Base-by-base conservation (phyloP, 2,329 filamentous ascomycete genomes). In the Dryadomyces quercivorus region DNA sequence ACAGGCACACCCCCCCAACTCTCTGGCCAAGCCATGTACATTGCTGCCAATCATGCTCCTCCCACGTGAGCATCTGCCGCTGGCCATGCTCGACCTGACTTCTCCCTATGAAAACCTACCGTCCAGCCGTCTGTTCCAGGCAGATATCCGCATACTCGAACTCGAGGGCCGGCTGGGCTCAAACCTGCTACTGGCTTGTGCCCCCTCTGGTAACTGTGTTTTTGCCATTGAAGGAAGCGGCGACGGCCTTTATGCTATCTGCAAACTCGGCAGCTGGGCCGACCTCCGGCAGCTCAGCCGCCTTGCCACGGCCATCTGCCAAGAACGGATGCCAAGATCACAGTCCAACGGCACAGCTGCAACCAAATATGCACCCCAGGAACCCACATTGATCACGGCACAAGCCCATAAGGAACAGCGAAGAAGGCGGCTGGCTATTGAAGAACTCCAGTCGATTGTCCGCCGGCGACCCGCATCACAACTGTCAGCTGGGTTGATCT, bases 171-270 rank as follows among this genome's bases (percentile, higher is more conserved):
- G 78, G n/a, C 73, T 80, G 61, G 76, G 75, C 56, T 74, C 71
- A 20, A 76, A 75, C 56, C 70, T 87, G 16, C 73, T 88, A 10
- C 71, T 88, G 56, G 82, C 81, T 31, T 73, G 79, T 46, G 70
- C 74, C 26, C 75, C 43, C 48, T 44, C 38, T 16, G 34, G 73
- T 57, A 46, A 73, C 55, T 72, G 70, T 40, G 59, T 79, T 0
- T 85, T 81, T 63, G 83, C 76, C 13, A 69, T 88, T n/a, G 86
- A 91, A 69, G 75, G 80, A 22, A 80, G 86, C 40, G 70, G 38
- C 15, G 13, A 5, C n/a, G 76, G 76, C 1, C 70, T 85, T 3
- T 91, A 87, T 64, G 78, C 80, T 12, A 65, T 88, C 26, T 90
- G 84, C 66, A 82, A 78, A 61, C 70, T 93, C 46, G 84, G 80